phyloP scores from a whole-genome alignment of 2,329 filamentous ascomycete species.

The Verticillium nonalfalfae region DNA sequence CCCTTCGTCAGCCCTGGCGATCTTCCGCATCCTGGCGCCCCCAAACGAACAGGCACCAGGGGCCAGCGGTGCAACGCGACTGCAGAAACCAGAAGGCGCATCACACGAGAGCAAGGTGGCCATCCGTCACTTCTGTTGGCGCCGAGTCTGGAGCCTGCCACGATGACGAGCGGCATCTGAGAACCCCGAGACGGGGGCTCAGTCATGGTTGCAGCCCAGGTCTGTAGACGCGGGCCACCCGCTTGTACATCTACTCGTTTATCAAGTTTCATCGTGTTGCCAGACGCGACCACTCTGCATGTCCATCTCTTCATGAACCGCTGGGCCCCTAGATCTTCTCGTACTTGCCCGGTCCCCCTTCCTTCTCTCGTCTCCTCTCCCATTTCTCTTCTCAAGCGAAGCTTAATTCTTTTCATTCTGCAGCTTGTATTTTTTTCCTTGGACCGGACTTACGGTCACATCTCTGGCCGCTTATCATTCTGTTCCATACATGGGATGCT shows the following conservation, averaged over 20 bases:
- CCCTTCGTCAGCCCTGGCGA: background rate
- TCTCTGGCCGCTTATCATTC: background rate
- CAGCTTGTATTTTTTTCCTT: background rate
- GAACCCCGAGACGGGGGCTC: background rate
- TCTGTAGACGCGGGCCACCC: background rate
- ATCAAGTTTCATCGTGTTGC: background rate
- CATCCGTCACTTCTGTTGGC: background rate
- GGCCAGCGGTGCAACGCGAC: background rate
- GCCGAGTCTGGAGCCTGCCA: background rate
- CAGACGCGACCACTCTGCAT: background rate
- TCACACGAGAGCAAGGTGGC: background rate
- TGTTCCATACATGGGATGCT: background rate
- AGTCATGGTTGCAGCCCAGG: background rate
- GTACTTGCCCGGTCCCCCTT: background rate
- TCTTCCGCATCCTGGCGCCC: background rate
- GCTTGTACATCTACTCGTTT: background rate
- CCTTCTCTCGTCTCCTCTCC: background rate
- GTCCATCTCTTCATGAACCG: background rate
- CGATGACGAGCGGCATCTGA: background rate
- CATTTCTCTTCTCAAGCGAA: constrained; percentile 1
- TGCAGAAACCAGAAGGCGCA: constrained; percentile 9
- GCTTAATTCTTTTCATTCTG: constrained; percentile 2
- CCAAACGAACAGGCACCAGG: background rate
- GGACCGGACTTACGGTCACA: background rate
- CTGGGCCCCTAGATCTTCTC: background rate